Percentiles rank a stretch among this genome's conserved stretches.
Conservation (phyloP, 2,329 filamentous ascomycete species). For the Penicillium sp. region DNA sequence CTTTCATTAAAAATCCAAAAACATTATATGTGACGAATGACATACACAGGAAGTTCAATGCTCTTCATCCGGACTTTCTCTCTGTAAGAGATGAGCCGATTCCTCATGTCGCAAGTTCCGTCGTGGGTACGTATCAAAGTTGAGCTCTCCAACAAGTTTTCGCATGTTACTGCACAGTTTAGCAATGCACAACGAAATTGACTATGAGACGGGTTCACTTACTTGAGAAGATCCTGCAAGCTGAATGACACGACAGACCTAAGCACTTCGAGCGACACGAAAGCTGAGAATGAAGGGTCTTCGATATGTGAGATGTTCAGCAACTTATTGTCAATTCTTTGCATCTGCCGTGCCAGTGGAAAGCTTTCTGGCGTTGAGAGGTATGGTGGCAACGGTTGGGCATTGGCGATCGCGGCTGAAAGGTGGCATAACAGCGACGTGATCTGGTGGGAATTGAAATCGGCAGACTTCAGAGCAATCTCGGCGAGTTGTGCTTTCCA, state of each 20-base stretch:
- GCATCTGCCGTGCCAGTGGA: slow-evolving; percentile 60
- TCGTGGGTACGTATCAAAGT: slow-evolving; percentile 30
- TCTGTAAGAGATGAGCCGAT: slow-evolving; percentile 12
- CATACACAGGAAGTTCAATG: not conserved
- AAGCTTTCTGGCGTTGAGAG: slow-evolving; percentile 64
- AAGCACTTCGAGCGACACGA: slow-evolving; percentile 69
- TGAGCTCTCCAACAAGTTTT: slow-evolving; percentile 38
- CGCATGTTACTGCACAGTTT: slow-evolving; percentile 31
- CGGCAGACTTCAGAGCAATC: slow-evolving; percentile 58
- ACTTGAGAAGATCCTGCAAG: slow-evolving; percentile 36
- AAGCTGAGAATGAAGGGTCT: slow-evolving; percentile 72
- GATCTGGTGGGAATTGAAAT: slow-evolving; percentile 56
- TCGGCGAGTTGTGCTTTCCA: slow-evolving; percentile 64
- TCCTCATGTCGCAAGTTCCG: slow-evolving; percentile 14
- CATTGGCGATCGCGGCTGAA: slow-evolving; percentile 66
- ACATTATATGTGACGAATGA: not conserved
- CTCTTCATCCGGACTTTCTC: not conserved
- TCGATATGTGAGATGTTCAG: slow-evolving; percentile 65
- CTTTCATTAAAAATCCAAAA: not conserved
- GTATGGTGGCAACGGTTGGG: slow-evolving; percentile 70
- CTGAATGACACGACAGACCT: slow-evolving; percentile 37
- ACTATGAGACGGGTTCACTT: slow-evolving; percentile 10
- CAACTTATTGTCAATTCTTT: slow-evolving; percentile 61
- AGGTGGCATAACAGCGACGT: slow-evolving; percentile 66
- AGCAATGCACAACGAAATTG: slow-evolving; percentile 5